Evolutionary conservation across 805 yeast species (phyloP).

Genomic region (Ogataea ramenticola): DNA sequence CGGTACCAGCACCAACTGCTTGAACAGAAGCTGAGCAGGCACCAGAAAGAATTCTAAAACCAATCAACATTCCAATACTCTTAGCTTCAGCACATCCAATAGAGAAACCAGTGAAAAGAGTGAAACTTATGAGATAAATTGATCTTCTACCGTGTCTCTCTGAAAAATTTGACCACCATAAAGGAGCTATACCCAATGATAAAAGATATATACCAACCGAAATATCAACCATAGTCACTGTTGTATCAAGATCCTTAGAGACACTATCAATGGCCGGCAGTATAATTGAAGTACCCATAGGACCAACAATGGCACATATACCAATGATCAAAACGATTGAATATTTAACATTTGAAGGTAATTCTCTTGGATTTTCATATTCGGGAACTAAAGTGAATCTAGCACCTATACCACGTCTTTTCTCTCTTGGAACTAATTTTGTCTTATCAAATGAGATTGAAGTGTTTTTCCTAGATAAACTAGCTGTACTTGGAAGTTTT

Average conservation of each 20-base stretch:
- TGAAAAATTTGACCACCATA: constrained; percentile 84
- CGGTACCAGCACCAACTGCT: constrained; percentile 85
- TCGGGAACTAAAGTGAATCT: constrained; percentile 54
- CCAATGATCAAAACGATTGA: constrained; percentile 62
- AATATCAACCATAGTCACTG: constrained; percentile 57
- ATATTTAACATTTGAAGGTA: constrained; percentile 42
- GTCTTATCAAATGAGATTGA: constrained; percentile 16
- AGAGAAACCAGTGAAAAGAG: constrained; percentile 54
- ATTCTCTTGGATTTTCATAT: constrained; percentile 62
- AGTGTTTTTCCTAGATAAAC: constrained; percentile 9
- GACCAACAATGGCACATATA: constrained; percentile 70
- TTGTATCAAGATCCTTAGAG: constrained; percentile 45
- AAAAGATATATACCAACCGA: constrained; percentile 75
- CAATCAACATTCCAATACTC: constrained; percentile 53
- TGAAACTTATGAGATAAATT: constrained; percentile 63
- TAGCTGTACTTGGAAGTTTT: not conserved
- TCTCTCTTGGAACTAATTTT: constrained; percentile 25
- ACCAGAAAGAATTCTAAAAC: constrained; percentile 65
- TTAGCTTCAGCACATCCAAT: constrained; percentile 68
- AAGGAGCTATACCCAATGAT: constrained; percentile 70
- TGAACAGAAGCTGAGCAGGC: constrained; percentile 84
- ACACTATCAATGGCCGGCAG: constrained; percentile 70
- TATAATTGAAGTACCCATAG: constrained; percentile 83
- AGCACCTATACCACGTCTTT: constrained; percentile 56
- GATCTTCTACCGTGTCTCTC: constrained; percentile 71